Base-by-base conservation (phyloP, 1,284 basidiomycete species). In the Bondarzewia mesenterica region DNA sequence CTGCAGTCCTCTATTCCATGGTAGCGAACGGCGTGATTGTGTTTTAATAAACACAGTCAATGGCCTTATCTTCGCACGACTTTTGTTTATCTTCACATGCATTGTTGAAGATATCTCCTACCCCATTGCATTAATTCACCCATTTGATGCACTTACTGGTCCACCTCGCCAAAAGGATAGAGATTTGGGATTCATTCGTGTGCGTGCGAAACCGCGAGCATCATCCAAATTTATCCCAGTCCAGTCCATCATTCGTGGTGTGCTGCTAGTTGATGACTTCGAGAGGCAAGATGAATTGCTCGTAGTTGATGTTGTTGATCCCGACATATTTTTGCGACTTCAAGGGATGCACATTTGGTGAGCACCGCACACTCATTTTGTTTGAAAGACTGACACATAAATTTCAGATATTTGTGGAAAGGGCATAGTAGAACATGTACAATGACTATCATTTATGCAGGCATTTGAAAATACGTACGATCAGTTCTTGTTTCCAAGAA, bases 401-500 rank as follows among this genome's bases (percentile, higher is more conserved):
- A n/a, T n/a, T n/a, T n/a, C n/a, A n/a, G n/a, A n/a, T n/a, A n/a
- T n/a, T n/a, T n/a, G n/a, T n/a, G n/a, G n/a, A n/a, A n/a, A n/a
- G n/a, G n/a, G n/a, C n/a, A n/a, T n/a, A n/a, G n/a, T n/a, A n/a
- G n/a, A n/a, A n/a, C n/a, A n/a, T n/a, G n/a, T n/a, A n/a, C n/a
- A n/a, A n/a, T n/a, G n/a, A n/a, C n/a, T n/a, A n/a, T n/a, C n/a
- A n/a, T n/a, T n/a, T n/a, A n/a, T n/a, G n/a, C n/a, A n/a, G n/a
- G n/a, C n/a, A n/a, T n/a, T n/a, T n/a, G n/a, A n/a, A 12, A 38
- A 25, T 18, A 75, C 85, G 60, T 66, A 92, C 89, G 79, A 69
- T 90, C 82, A 52, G 65, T 66, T 7, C 87, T 85, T 2, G 80
- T 78, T 39, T 78, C 69, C 2, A 86, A 60, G 61, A 84, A 86